Base-by-base conservation (phyloP, 345 rosid genomes). In the Toxicodendron radicans region DNA sequence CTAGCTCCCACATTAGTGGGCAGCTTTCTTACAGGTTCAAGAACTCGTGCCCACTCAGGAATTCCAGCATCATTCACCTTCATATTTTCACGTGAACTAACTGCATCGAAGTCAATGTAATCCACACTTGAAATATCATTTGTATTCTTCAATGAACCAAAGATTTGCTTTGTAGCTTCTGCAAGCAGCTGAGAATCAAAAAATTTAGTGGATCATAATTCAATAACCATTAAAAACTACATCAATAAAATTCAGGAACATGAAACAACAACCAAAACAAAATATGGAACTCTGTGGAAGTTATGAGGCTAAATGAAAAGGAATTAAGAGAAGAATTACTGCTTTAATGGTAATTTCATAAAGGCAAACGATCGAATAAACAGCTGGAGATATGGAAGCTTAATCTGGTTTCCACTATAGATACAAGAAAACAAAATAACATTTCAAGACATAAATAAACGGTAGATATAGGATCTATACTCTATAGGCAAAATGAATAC, bases 1-100 rank as follows among this genome's bases (percentile, higher is more conserved):
- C 83, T 74, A 14, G 85, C 83, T 24, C 85, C 85, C 21, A 79
- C 83, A 74, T 83, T 83, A 67, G 85, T 83, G 4, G 85, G 83
- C 32, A 83, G 77, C 76, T 76, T 79, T 77, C 80, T 76, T 12
- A 76, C 83, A 23, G 81, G 83, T 70, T 79, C 79, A 30, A 79
- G 80, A 51, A 51, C 77, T 68, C 49, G 78, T 0, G 81, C 85
- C 85, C 83, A 82, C 54, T 77, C 74, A 60, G 85, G 85, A 73
- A 79, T 72, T 73, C 78, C 77, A 32, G 33, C 46, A 48, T 74
- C 74, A 43, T 49, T 66, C 60, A 14, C 74, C 21, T 57, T 51
- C 20, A 49, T 66, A 30, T 59, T 70, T 58, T 70, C 64, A 23
- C 66, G n/a, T 11, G 58, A 48, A 71, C 68, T 57, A 27, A 46